phyloP scores from a whole-genome alignment of 176 grass and related monocot genomes.

The Phragmites australis region DNA sequence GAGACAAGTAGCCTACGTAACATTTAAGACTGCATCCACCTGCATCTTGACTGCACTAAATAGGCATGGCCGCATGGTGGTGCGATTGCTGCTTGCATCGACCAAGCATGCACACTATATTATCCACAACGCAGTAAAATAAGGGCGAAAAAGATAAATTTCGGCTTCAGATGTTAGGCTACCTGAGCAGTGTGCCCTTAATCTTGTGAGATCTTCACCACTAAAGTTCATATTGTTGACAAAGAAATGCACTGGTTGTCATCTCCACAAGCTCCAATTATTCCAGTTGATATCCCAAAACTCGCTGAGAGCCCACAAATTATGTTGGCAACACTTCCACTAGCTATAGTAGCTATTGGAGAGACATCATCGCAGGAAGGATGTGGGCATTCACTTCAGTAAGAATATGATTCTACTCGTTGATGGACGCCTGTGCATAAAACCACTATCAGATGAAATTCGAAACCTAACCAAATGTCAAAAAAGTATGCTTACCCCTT shows the following conservation, averaged over 20 bases:
- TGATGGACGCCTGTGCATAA: constrained; percentile 55
- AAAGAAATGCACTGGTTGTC: constrained; percentile 74
- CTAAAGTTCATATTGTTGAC: constrained; percentile 79
- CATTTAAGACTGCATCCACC: constrained; percentile 43
- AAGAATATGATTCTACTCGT: constrained; percentile 81
- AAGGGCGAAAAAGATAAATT: constrained; percentile 36
- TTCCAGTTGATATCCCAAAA: constrained; percentile 87
- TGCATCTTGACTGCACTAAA: constrained; percentile 87
- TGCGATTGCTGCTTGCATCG: constrained; percentile 85
- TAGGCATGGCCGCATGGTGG: constrained; percentile 94
- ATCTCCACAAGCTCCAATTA: constrained; percentile 88
- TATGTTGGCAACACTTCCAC: constrained; percentile 94
- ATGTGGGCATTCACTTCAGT: constrained; percentile 65
- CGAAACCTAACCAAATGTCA: too few species aligned
- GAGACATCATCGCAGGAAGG: constrained; percentile 44
- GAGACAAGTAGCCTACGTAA: not conserved
- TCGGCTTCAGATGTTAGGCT: constrained; percentile 23
- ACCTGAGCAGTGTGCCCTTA: constrained; percentile 92
- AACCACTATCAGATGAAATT: constrained; percentile 23
- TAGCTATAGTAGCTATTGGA: constrained; percentile 74
- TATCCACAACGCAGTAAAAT: constrained; percentile 37
- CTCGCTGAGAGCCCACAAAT: constrained; percentile 74
- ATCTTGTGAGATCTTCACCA: constrained; percentile 81
- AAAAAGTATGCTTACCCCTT: too few species aligned
- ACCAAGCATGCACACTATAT: constrained; percentile 93